Conservation (phyloP, 768 basidiomycete genomes). For the Pleurotus sapidus region DNA sequence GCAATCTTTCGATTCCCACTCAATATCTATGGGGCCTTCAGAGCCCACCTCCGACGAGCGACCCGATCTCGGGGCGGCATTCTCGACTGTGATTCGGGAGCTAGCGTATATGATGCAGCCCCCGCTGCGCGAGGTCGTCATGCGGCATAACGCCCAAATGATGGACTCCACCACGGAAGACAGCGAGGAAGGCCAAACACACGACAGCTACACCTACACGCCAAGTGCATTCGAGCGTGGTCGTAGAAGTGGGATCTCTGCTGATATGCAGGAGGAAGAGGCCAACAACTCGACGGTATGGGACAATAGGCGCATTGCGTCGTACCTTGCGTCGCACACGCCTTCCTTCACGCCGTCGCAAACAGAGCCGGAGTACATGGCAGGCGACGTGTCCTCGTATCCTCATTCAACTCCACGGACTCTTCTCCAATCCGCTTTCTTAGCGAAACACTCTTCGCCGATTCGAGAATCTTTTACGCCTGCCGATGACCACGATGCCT, state of each 20-base stretch:
- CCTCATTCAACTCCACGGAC: constrained; percentile 12
- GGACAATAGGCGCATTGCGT: constrained; percentile 54
- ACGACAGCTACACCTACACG: constrained; percentile 11
- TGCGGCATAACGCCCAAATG: constrained; percentile 2
- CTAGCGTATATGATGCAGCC: constrained; percentile 26
- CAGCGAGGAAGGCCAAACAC: not conserved
- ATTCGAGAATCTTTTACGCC: constrained; percentile 1
- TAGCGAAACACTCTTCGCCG: not conserved
- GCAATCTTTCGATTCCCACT: constrained; percentile 1
- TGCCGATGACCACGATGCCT: not conserved
- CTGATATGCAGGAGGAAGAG: constrained; percentile 6
- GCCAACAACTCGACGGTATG: constrained; percentile 58
- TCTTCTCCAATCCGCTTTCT: not conserved
- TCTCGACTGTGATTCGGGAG: constrained; percentile 67
- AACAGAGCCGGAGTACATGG: constrained; percentile 3
- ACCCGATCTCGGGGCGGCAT: constrained; percentile 67
- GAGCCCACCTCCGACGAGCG: constrained; percentile 59
- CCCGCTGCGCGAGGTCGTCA: constrained; percentile 2
- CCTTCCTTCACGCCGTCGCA: constrained; percentile 15
- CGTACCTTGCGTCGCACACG: constrained; percentile 41
- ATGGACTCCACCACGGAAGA: not conserved
- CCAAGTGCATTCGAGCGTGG: constrained; percentile 12
- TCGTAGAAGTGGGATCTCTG: not conserved
- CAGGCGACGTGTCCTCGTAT: constrained; percentile 8
- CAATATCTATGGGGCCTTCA: constrained; percentile 20